A percentile compares a stretch with the other conserved stretches of the same genome.
phyloP scores from a whole-genome alignment of 148 eudicot genomes.

The Fagopyrum homotropicum region DNA sequence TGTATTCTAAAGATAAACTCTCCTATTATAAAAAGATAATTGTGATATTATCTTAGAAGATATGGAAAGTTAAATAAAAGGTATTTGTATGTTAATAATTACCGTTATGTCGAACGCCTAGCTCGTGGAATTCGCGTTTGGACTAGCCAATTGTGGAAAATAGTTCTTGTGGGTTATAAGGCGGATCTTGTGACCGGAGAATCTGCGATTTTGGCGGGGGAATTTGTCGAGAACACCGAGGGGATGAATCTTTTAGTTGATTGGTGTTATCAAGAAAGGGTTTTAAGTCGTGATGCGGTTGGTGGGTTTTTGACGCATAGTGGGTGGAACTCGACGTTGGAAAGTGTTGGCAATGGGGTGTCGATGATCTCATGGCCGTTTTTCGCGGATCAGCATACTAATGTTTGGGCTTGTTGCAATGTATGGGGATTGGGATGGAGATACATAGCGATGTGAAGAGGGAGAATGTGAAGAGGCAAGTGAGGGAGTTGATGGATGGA shows the following conservation, averaged over 20 bases:
- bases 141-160: background rate
- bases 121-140: background rate
- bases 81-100: too few species aligned
- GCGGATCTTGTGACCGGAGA: background rate
- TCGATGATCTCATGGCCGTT: constrained; percentile 5
- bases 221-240: background rate
- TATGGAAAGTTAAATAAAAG: too few species aligned
- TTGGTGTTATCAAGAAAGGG: constrained; percentile 3
- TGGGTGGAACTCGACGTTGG: constrained; percentile 10
- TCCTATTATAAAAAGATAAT: too few species aligned
- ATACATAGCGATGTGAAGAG: constrained; percentile 7
- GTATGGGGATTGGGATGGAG: constrained; percentile 6
- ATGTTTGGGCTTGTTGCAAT: background rate
- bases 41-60: too few species aligned
- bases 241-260: background rate
- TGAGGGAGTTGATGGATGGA: constrained; percentile 9
- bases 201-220: background rate
- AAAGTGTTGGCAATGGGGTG: background rate
- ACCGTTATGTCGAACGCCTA: background rate
- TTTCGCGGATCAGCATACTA: constrained; percentile 7
- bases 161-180: constrained; percentile 10
- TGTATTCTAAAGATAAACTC: too few species aligned
- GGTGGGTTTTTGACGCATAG: constrained; percentile 3
- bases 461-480: background rate
- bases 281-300: background rate